Evolutionary conservation across 108 stramenopile genomes (phyloP).

Genomic region (Hondaea fermentalgiana): DNA sequence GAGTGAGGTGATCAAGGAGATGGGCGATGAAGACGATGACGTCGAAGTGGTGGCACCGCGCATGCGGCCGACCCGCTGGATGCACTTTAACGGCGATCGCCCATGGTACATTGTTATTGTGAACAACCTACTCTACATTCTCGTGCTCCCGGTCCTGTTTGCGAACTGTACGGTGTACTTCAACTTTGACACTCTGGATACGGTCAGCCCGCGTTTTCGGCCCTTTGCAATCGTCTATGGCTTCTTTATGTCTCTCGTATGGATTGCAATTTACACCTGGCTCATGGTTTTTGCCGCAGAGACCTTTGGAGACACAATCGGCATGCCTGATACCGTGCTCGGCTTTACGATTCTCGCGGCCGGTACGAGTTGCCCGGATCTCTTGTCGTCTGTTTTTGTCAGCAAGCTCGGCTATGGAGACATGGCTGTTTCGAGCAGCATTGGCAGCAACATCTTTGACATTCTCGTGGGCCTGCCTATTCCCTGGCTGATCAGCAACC

Average conservation of each 20-base stretch:
- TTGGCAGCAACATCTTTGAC: constrained; percentile 24
- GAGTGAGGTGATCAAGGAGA: neutral
- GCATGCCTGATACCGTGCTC: constrained; percentile 60
- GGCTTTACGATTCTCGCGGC: constrained; percentile 69
- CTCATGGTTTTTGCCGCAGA: constrained; percentile 13
- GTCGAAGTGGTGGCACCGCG: neutral
- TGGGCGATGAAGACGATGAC: neutral
- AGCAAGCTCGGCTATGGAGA: neutral
- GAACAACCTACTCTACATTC: neutral
- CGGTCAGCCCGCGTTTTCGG: neutral
- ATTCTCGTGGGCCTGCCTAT: constrained; percentile 18
- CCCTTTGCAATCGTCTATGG: neutral
- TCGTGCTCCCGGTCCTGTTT: neutral
- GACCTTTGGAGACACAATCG: constrained; percentile 14
- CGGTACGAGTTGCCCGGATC: constrained; percentile 54
- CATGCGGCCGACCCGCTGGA: neutral
- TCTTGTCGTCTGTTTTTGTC: constrained; percentile 4
- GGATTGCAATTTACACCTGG: constrained; percentile 12
- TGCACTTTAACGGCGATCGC: neutral
- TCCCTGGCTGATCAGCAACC: neutral
- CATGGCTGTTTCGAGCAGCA: constrained; percentile 21
- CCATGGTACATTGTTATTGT: neutral
- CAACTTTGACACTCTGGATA: neutral
- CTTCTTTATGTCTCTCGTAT: constrained; percentile 10
- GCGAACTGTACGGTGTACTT: neutral